A percentile compares a stretch with the other conserved stretches of the same genome.
Evolutionary conservation across 345 rosid genomes (phyloP).

Genomic region (Schrenkiella parvula): DNA sequence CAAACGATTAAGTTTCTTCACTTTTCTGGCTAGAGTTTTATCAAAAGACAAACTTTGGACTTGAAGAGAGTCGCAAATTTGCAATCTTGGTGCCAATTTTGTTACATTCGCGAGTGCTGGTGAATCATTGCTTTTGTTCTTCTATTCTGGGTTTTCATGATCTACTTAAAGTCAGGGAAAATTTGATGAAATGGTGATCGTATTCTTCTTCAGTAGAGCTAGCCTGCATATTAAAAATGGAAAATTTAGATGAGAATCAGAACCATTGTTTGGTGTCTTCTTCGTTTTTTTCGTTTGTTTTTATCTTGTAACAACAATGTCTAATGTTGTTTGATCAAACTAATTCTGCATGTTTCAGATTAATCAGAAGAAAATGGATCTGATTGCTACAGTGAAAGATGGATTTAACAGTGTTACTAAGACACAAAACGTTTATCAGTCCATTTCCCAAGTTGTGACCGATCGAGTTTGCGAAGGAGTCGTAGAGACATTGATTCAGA

Average conservation of each 20-base stretch:
- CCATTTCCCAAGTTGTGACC: conserved; percentile 44
- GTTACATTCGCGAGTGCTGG: not conserved
- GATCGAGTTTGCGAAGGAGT: conserved; percentile 49
- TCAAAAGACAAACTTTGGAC: not conserved
- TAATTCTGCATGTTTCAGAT: not conserved
- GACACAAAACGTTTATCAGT: conserved; percentile 59
- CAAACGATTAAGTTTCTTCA: not conserved
- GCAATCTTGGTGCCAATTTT: too few relatives aligned
- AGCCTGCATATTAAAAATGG: not conserved
- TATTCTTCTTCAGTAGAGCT: not conserved
- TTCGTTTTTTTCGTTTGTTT: not conserved
- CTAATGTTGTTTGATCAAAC: not conserved
- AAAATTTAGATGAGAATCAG: not conserved
- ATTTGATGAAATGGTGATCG: not conserved
- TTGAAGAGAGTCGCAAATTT: not conserved
- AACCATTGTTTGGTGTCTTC: not conserved
- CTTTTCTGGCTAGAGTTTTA: not conserved
- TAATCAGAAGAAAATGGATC: not conserved
- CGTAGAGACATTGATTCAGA: conserved; percentile 42
- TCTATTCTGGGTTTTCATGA: not conserved
- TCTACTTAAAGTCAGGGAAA: not conserved
- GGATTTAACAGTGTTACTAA: conserved; percentile 59
- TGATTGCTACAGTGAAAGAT: conserved; percentile 41
- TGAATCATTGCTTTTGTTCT: not conserved
- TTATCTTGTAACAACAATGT: not conserved